Evolutionary conservation across 2,329 filamentous ascomycete genomes (phyloP).

Genomic region (Emergomyces pasteurianus): DNA sequence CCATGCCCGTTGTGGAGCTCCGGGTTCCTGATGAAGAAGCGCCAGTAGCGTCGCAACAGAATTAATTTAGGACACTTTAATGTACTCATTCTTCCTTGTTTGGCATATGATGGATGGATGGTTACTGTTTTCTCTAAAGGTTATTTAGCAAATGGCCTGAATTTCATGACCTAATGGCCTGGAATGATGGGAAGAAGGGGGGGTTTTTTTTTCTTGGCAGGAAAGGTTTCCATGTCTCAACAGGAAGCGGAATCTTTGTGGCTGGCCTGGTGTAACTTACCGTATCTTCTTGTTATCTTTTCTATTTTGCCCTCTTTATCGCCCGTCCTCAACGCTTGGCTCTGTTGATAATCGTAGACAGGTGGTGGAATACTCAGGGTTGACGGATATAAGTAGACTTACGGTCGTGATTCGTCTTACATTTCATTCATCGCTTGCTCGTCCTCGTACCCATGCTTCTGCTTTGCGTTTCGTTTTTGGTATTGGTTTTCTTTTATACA

Average conservation of each 20-base stretch:
- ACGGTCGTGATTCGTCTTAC: neutral
- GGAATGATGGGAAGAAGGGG: neutral
- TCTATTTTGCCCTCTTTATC: neutral
- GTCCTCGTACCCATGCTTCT: neutral
- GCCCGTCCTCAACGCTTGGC: neutral
- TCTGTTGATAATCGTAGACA: neutral
- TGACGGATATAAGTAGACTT: neutral
- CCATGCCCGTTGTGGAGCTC: conserved; percentile 32
- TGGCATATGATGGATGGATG: neutral
- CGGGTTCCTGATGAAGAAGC: conserved; percentile 25
- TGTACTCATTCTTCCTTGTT: neutral
- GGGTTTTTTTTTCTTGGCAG: neutral
- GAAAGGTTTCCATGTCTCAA: neutral
- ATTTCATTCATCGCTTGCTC: neutral
- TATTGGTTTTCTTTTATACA: neutral
- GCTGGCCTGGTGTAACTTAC: neutral
- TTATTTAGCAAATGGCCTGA: neutral
- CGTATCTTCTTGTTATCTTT: neutral
- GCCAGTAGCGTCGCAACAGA: conserved; percentile 1
- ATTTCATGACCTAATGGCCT: neutral
- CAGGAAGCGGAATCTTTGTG: neutral
- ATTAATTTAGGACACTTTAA: neutral
- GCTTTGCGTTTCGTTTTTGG: neutral
- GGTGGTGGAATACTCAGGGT: neutral
- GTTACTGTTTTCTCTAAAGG: neutral